Conservation (phyloP, 805 yeast genomes). For the Metschnikowia shivogae region DNA sequence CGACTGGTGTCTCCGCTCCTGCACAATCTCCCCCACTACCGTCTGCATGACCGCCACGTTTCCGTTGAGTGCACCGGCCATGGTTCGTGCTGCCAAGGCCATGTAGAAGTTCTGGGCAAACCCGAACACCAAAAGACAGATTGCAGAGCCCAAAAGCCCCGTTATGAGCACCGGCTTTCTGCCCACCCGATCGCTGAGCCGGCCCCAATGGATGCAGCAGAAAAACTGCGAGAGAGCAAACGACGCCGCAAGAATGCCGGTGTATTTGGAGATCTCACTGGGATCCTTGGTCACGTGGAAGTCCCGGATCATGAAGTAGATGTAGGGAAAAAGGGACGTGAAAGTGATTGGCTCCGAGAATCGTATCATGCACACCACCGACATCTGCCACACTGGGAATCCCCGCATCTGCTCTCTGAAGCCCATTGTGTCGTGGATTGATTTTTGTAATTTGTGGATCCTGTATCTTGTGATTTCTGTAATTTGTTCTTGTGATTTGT, state of each 20-base stretch:
- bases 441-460: too few relatives aligned
- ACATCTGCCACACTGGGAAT: slow-evolving; percentile 20
- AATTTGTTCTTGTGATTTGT: too few relatives aligned
- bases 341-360: slow-evolving; percentile 21
- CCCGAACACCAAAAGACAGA: slow-evolving; percentile 26
- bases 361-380: slow-evolving; percentile 16
- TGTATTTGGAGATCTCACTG: slow-evolving; percentile 16
- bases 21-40: slow-evolving; percentile 29
- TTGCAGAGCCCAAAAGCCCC: slow-evolving; percentile 26
- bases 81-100: slow-evolving; percentile 27
- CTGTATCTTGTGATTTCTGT: too few relatives aligned
- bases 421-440: not conserved
- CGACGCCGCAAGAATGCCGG: slow-evolving; percentile 19
- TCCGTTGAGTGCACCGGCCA: slow-evolving; percentile 30
- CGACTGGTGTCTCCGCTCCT: slow-evolving; percentile 28
- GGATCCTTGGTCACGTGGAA: slow-evolving; percentile 18
- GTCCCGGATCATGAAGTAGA: slow-evolving; percentile 20
- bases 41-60: slow-evolving; percentile 30
- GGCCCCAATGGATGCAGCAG: slow-evolving; percentile 29
- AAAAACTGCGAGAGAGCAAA: slow-evolving; percentile 20
- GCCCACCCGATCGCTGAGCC: slow-evolving; percentile 27
- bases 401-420: slow-evolving; percentile 16
- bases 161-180: slow-evolving; percentile 25
- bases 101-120: slow-evolving; percentile 25
- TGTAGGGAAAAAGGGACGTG: slow-evolving; percentile 20